Conservation (phyloP, 371 early-diverging fungal genomes). For the Entomophthora muscae region DNA sequence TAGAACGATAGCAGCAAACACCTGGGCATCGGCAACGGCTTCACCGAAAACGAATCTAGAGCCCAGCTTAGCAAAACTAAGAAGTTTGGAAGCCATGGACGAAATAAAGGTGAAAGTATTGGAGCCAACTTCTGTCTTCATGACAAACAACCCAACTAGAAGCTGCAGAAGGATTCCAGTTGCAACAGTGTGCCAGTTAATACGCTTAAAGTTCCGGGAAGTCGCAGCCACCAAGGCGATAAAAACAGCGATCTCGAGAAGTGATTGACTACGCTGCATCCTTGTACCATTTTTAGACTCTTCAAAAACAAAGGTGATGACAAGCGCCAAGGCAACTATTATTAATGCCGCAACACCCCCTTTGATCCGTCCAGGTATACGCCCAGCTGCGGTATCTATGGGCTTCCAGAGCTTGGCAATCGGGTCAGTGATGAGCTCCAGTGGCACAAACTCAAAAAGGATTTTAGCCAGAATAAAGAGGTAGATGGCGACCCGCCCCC, state of each 20-base stretch:
- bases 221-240: slow-evolving; percentile 23
- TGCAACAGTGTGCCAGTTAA: slow-evolving; percentile 62
- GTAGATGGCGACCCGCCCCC: slow-evolving; percentile 28
- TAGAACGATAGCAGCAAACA: slow-evolving; percentile 52
- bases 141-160: slow-evolving; percentile 60
- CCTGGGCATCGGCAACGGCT: slow-evolving; percentile 15
- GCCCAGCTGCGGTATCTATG: slow-evolving; percentile 9
- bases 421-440: slow-evolving; percentile 21
- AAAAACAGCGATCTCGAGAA: slow-evolving; percentile 52
- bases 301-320: slow-evolving; percentile 39
- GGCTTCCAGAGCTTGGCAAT: slow-evolving; percentile 16
- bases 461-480: slow-evolving; percentile 34
- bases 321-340: slow-evolving; percentile 22
- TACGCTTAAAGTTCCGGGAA: slow-evolving; percentile 39
- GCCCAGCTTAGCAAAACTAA: slow-evolving; percentile 45
- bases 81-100: slow-evolving; percentile 36
- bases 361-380: slow-evolving; percentile 10
- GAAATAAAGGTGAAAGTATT: slow-evolving; percentile 59
- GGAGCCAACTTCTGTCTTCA: slow-evolving; percentile 55
- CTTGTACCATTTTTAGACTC: slow-evolving; percentile 32
- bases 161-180: slow-evolving; percentile 60
- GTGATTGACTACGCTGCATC: slow-evolving; percentile 49
- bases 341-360: slow-evolving; percentile 13
- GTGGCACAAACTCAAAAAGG: slow-evolving; percentile 29
- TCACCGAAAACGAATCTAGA: slow-evolving; percentile 47